Percentiles rank a stretch among this genome's conserved stretches.
Conservation (phyloP, 2,329 filamentous ascomycete genomes). For the Colletotrichum chlorophyti region DNA sequence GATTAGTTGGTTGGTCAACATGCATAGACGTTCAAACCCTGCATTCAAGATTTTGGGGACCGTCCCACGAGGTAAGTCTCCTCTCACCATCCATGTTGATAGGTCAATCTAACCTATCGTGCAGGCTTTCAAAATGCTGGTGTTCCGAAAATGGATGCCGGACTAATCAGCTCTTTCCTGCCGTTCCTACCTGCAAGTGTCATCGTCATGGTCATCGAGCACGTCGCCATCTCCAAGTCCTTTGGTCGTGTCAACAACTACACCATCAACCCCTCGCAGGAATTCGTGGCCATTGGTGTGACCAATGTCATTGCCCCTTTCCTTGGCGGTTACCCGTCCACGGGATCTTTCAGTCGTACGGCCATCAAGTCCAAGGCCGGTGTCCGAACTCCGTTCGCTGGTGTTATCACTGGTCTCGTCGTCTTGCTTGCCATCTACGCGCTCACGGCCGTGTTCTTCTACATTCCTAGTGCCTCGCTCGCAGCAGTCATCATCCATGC, state of each 20-base stretch:
- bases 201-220: constrained; percentile 95
- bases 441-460: constrained; percentile 88
- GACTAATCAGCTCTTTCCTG: constrained; percentile 73
- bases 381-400: constrained; percentile 88
- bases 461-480: constrained; percentile 83
- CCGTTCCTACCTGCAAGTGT: constrained; percentile 82
- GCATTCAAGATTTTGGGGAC: constrained; percentile 76
- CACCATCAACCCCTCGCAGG: constrained; percentile 92
- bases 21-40: constrained; percentile 66
- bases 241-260: constrained; percentile 98
- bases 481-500: constrained; percentile 95
- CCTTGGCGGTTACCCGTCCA: constrained; percentile 89
- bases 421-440: constrained; percentile 92
- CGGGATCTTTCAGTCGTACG: constrained; percentile 94
- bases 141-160: constrained; percentile 71
- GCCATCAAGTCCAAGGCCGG: constrained; percentile 98
- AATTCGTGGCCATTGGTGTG: constrained; percentile 92
- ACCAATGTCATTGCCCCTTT: constrained; percentile 91
- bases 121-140: constrained; percentile 79
- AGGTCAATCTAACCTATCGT: not conserved
- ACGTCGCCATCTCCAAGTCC: constrained; percentile 96
- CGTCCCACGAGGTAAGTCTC: constrained; percentile 74
- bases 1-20: constrained; percentile 86
- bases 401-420: constrained; percentile 84
- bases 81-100: not conserved